phyloP scores from a whole-genome alignment of 371 early-diverging fungal genomes.

The Mortierella sp. region DNA sequence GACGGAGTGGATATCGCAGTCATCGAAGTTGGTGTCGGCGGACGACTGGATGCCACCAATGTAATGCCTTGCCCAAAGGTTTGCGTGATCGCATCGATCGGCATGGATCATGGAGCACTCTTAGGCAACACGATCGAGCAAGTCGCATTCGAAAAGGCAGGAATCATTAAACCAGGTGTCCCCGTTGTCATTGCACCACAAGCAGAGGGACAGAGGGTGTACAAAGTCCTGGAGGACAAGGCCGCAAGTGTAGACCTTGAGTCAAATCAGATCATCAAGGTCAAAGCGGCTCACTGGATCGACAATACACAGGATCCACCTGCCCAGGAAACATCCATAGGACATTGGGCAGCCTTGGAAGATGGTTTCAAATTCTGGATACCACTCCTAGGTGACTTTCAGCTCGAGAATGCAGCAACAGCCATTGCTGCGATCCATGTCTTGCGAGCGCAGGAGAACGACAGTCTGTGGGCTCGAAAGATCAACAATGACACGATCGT shows the following conservation, averaged over 20 bases:
- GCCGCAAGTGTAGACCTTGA: slow-evolving; percentile 54
- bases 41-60: slow-evolving; percentile 88
- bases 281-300: slow-evolving; percentile 37
- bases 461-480: slow-evolving; percentile 27
- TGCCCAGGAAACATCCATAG: slow-evolving; percentile 4
- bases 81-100: slow-evolving; percentile 83
- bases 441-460: slow-evolving; percentile 52
- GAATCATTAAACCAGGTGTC: slow-evolving; percentile 80
- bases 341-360: slow-evolving; percentile 23
- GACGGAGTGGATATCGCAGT: slow-evolving; percentile 77
- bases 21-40: slow-evolving; percentile 89
- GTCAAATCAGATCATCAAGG: slow-evolving; percentile 28
- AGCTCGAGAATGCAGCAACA: slow-evolving; percentile 81
- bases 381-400: slow-evolving; percentile 81
- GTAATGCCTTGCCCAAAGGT: slow-evolving; percentile 73
- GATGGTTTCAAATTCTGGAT: slow-evolving; percentile 54
- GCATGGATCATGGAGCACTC: slow-evolving; percentile 80
- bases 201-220: slow-evolving; percentile 50
- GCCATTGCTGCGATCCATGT: slow-evolving; percentile 75
- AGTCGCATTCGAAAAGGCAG: slow-evolving; percentile 95
- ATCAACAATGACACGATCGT: slow-evolving; percentile 62
- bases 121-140: slow-evolving; percentile 80
- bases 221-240: slow-evolving; percentile 49
- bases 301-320: background rate
- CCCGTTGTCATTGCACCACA: slow-evolving; percentile 68